Conservation (phyloP, 352 stramenopile genomes). For the Phytophthora sp. region DNA sequence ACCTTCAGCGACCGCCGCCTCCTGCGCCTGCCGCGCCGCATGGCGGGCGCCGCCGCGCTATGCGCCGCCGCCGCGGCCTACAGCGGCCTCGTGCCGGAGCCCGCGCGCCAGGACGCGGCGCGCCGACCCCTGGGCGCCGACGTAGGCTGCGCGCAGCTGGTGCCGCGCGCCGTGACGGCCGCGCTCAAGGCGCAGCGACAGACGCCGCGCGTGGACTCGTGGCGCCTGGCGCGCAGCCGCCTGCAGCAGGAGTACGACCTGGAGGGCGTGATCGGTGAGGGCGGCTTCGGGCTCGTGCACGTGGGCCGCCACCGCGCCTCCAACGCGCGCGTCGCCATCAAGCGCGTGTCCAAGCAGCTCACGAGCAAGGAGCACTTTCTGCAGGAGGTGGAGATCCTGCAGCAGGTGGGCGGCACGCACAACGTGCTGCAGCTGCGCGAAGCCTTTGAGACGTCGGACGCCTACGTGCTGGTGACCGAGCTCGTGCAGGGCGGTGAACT, state of each 20-base stretch:
- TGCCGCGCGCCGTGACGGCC: constrained; percentile 11
- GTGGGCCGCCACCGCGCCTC: constrained; percentile 47
- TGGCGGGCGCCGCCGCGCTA: constrained; percentile 25
- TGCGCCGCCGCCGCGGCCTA: constrained; percentile 25
- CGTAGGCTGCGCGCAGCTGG: constrained; percentile 4
- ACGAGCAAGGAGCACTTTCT: constrained; percentile 58
- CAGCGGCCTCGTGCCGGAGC: constrained; percentile 1
- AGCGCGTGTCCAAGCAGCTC: constrained; percentile 52
- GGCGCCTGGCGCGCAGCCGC: constrained; percentile 19
- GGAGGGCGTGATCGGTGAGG: constrained; percentile 52
- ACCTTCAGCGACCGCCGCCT: constrained; percentile 23
- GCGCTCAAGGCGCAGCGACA: constrained; percentile 12
- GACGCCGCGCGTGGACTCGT: constrained; percentile 8
- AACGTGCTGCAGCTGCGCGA: constrained; percentile 58
- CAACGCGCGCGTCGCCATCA: constrained; percentile 59
- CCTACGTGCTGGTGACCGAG: constrained; percentile 66
- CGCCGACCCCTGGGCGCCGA: constrained; percentile 5
- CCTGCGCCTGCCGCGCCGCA: constrained; percentile 26
- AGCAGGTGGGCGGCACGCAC: constrained; percentile 44
- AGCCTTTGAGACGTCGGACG: constrained; percentile 61
- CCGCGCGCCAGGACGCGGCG: constrained; percentile 18
- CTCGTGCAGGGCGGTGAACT: constrained; percentile 56
- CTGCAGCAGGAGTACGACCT: constrained; percentile 55
- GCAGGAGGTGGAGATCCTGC: constrained; percentile 57
- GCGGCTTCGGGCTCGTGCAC: constrained; percentile 55